Evolutionary conservation across 2,329 filamentous ascomycete genomes (phyloP).

Genomic region (Basipetospora sp.): DNA sequence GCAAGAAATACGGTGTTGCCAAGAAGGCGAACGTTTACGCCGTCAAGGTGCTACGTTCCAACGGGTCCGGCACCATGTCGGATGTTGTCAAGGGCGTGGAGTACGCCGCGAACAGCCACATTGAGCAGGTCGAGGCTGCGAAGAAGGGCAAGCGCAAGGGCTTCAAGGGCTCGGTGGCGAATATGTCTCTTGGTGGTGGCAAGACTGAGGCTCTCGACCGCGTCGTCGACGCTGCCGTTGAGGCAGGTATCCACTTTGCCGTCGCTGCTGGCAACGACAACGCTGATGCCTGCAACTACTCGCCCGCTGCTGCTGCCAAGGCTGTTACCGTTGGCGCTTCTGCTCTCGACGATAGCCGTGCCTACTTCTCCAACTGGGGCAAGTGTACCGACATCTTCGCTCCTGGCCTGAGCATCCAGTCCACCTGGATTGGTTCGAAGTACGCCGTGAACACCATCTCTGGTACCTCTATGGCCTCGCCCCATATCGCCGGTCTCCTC

Average conservation of each 20-base stretch:
- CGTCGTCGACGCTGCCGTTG: slow-evolving; percentile 85
- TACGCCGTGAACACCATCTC: slow-evolving; percentile 97
- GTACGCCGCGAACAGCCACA: slow-evolving; percentile 71
- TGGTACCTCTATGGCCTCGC: slow-evolving; percentile 97
- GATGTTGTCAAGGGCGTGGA: slow-evolving; percentile 98
- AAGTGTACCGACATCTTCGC: slow-evolving; percentile 99
- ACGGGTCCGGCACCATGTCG: slow-evolving; percentile 95
- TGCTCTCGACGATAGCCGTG: slow-evolving; percentile 82
- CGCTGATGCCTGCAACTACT: slow-evolving; percentile 98
- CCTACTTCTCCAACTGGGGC: slow-evolving; percentile 99
- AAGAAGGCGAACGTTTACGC: slow-evolving; percentile 97
- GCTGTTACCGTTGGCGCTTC: slow-evolving; percentile 94
- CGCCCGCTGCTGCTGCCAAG: slow-evolving; percentile 78
- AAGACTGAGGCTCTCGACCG: slow-evolving; percentile 85
- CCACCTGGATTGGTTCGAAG: slow-evolving; percentile 96
- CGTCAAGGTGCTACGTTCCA: slow-evolving; percentile 95
- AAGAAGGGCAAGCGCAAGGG: slow-evolving; percentile 85
- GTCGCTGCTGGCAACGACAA: slow-evolving; percentile 98
- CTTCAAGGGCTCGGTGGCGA: slow-evolving; percentile 97
- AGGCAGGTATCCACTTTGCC: slow-evolving; percentile 87
- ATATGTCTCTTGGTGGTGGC: slow-evolving; percentile 98
- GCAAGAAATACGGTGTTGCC: slow-evolving; percentile 97
- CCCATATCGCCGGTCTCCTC: slow-evolving; percentile 87
- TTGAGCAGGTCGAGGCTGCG: slow-evolving; percentile 57
- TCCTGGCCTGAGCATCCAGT: slow-evolving; percentile 89